These are phyloP conservation scores for Candida namnaoensis DNA, from an alignment of 805 yeast genomes.

Conservation along the genomic window DNA sequence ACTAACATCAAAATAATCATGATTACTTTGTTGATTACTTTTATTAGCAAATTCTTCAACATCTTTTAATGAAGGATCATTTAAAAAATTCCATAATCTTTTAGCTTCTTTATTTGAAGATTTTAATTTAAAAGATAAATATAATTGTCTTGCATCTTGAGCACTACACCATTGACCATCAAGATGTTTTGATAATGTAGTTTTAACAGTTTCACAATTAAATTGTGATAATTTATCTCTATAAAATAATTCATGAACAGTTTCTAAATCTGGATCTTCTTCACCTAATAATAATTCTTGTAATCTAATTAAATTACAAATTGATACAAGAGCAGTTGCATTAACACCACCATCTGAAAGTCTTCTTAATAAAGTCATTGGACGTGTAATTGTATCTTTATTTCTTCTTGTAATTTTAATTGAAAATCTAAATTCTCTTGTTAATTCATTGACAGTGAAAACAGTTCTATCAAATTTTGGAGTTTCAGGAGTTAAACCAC, in stretches of 20 bases:
- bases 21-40: not conserved
- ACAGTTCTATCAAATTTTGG: constrained; percentile 1
- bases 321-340: constrained; percentile 8
- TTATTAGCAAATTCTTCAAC: not conserved
- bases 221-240: constrained; percentile 13
- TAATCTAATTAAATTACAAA: constrained; percentile 10
- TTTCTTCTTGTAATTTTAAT: constrained; percentile 3
- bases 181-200: constrained; percentile 2
- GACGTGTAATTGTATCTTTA: not conserved
- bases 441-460: constrained; percentile 2
- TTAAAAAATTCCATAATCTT: constrained; percentile 3
- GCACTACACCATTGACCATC: constrained; percentile 20
- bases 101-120: constrained; percentile 1
- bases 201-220: constrained; percentile 11
- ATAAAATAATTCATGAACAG: constrained; percentile 14
- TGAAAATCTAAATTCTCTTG: constrained; percentile 1
- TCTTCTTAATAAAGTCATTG: constrained; percentile 7
- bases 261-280: constrained; percentile 18
- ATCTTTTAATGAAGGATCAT: not conserved
- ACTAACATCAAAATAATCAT: not conserved
- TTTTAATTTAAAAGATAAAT: constrained; percentile 1
- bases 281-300: constrained; percentile 9
- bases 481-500: constrained; percentile 10
- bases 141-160: constrained; percentile 11
- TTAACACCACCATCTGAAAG: constrained; percentile 19